phyloP scores from a whole-genome alignment of 371 early-diverging fungal genomes.

The Syncephalastrum contaminatum region DNA sequence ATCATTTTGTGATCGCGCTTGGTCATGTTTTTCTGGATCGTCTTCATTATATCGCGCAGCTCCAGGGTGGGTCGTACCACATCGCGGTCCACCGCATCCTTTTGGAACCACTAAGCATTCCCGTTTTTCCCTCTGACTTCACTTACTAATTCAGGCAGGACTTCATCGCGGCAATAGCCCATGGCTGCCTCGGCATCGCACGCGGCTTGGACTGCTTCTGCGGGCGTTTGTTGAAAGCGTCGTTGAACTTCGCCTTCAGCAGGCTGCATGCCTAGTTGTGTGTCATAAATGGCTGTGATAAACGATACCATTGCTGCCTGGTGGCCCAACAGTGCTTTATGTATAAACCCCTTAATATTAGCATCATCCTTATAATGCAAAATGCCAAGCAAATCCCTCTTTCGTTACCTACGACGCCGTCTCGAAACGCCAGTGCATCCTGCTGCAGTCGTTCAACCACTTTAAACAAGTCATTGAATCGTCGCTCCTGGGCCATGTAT shows the following conservation, averaged over 20 bases:
- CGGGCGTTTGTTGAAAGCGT: constrained; percentile 53
- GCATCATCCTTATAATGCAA: too few species aligned
- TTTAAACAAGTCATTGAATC: constrained; percentile 60
- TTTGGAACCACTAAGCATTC: background rate
- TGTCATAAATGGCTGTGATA: constrained; percentile 58
- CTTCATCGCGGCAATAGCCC: constrained; percentile 58
- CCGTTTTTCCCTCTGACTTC: background rate
- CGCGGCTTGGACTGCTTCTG: constrained; percentile 59
- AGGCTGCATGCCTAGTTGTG: constrained; percentile 27
- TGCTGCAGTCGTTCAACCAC: constrained; percentile 54
- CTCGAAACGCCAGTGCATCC: constrained; percentile 76
- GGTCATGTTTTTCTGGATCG: constrained; percentile 69
- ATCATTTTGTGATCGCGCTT: constrained; percentile 82
- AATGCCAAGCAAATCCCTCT: too few species aligned
- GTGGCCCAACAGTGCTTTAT: constrained; percentile 61
- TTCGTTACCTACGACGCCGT: constrained; percentile 60
- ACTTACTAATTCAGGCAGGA: constrained; percentile 69
- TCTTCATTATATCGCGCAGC: constrained; percentile 63
- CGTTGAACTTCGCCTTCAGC: constrained; percentile 34
- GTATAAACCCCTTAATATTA: too few species aligned
- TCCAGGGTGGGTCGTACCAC: constrained; percentile 72
- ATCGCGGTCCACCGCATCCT: constrained; percentile 70
- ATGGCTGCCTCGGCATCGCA: constrained; percentile 64
- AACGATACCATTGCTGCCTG: constrained; percentile 67
- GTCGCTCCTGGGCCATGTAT: constrained; percentile 57